phyloP scores from a whole-genome alignment of 2,329 filamentous ascomycete species.

The Verruconis gallopava region DNA sequence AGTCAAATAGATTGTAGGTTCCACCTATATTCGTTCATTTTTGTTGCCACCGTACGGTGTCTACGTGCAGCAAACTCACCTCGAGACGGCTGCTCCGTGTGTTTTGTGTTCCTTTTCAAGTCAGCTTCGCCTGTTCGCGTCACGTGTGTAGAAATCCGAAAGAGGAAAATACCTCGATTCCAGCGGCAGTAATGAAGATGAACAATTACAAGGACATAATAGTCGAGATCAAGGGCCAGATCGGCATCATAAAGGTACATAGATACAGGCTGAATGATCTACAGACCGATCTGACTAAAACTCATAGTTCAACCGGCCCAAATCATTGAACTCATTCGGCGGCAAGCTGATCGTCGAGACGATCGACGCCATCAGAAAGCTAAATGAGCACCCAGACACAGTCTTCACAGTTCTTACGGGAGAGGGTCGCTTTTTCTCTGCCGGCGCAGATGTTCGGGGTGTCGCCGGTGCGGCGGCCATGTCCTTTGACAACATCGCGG shows the following conservation, averaged over 20 bases:
- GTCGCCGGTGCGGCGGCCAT: not conserved
- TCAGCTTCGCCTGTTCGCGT: too few species aligned
- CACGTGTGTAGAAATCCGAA: too few species aligned
- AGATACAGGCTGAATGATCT: too few species aligned
- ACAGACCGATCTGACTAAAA: too few species aligned
- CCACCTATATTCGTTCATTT: too few species aligned
- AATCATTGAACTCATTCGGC: conserved; percentile 35
- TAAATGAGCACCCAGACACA: conserved; percentile 35
- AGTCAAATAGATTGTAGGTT: too few species aligned
- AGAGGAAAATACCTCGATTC: too few species aligned
- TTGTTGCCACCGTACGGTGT: too few species aligned
- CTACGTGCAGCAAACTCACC: too few species aligned
- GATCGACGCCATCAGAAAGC: conserved; percentile 30
- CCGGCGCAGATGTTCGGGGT: conserved; percentile 35
- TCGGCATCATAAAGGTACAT: conserved; percentile 35
- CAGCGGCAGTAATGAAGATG: too few species aligned
- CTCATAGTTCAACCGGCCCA: conserved; percentile 36
- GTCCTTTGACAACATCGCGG: conserved; percentile 15
- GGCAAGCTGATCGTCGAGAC: conserved; percentile 32
- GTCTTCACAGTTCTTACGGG: conserved; percentile 39
- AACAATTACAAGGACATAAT: conserved; percentile 29
- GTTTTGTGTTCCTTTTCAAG: too few species aligned
- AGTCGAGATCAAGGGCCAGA: conserved; percentile 29
- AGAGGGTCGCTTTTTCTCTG: conserved; percentile 38
- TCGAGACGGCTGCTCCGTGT: too few species aligned